phyloP scores from a whole-genome alignment of 257 asterid genomes.

The Salvia rosmarinus region DNA sequence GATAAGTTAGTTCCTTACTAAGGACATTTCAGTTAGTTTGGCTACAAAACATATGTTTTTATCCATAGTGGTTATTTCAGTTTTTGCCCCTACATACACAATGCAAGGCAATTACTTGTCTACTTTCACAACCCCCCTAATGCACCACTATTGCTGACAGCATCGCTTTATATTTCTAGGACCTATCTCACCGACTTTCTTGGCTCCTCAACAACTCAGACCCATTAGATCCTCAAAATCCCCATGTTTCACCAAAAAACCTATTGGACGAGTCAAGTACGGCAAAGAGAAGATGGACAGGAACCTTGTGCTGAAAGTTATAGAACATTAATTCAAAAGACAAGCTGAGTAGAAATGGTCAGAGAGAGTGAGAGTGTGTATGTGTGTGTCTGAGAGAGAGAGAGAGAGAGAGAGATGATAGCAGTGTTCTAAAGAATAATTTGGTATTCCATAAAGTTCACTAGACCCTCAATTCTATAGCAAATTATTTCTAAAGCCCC shows the following conservation, averaged over 20 bases:
- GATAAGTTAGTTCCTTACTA: no score
- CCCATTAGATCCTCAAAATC: slow-evolving; percentile 4
- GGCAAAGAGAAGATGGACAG: background rate
- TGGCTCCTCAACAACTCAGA: background rate
- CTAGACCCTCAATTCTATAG: background rate
- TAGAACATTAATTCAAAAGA: background rate
- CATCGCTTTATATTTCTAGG: background rate
- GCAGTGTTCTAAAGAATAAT: background rate
- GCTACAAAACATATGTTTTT: background rate
- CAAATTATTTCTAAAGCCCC: background rate
- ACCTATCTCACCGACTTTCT: background rate
- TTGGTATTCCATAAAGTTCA: slow-evolving; percentile 1
- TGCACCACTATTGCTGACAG: background rate
- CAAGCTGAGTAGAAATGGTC: slow-evolving; percentile 9
- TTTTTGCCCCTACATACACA: background rate
- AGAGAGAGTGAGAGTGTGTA: background rate
- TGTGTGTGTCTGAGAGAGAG: background rate
- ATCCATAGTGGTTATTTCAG: background rate
- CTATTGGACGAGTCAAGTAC: background rate
- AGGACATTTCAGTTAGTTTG: background rate
- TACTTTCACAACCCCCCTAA: background rate
- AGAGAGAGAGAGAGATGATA: background rate
- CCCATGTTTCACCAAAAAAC: background rate
- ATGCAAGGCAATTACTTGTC: background rate
- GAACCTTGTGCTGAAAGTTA: background rate